A percentile compares a stretch with the other conserved stretches of the same genome.
phyloP scores from a whole-genome alignment of 345 rosid genomes.

The Citropsis articulata region DNA sequence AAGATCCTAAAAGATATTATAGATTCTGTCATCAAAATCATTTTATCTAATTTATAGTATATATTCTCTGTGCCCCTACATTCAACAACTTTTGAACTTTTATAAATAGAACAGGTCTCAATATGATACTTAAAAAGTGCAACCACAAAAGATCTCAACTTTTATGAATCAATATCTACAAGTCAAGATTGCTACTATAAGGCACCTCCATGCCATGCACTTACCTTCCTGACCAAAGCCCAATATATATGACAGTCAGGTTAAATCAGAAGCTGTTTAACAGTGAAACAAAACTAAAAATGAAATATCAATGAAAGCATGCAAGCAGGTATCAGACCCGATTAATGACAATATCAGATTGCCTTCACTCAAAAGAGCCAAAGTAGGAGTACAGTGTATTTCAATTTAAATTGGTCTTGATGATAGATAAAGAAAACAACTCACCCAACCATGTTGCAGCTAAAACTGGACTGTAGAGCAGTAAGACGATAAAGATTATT shows the following conservation, averaged over 20 bases:
- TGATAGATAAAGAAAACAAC: slow-evolving; percentile 21
- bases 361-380: background rate
- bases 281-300: background rate
- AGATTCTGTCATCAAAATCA: background rate
- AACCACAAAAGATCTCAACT: background rate
- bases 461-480: slow-evolving; percentile 91
- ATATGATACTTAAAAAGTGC: background rate
- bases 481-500: slow-evolving; percentile 88
- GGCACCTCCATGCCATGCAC: background rate
- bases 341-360: background rate
- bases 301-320: background rate
- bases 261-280: background rate
- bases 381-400: background rate
- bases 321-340: background rate
- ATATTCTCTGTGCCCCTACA: background rate
- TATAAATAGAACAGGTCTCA: background rate
- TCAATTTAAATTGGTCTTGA: background rate
- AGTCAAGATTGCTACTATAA: background rate
- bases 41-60: background rate
- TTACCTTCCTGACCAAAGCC: background rate
- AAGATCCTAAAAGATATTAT: background rate
- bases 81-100: background rate
- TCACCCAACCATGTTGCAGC: slow-evolving; percentile 98
- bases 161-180: background rate
- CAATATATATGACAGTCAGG: background rate